A percentile compares a stretch with the other conserved stretches of the same genome.
These are phyloP conservation scores for Suillus weaverae DNA, from an alignment of 768 basidiomycete species.

Conservation along the genomic window DNA sequence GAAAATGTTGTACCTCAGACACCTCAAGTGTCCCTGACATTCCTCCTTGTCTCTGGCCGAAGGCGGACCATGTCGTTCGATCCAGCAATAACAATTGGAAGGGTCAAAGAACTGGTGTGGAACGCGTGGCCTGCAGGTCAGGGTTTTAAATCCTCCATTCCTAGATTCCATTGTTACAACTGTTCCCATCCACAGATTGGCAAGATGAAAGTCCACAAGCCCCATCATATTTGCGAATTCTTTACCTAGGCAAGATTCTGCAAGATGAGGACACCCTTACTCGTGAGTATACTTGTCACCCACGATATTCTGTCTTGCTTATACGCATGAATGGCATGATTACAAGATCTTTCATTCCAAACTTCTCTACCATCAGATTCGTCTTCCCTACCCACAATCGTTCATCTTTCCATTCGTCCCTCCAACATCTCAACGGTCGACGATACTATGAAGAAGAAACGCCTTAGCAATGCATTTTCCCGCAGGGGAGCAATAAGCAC, in stretches of 20 bases:
- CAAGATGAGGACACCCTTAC: slow-evolving; percentile 79
- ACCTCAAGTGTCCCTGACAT: slow-evolving; percentile 66
- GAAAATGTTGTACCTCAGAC: slow-evolving; percentile 47
- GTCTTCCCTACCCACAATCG: slow-evolving; percentile 53
- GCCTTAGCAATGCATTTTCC: slow-evolving; percentile 28
- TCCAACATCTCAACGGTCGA: slow-evolving; percentile 51
- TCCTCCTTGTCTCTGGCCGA: slow-evolving; percentile 69
- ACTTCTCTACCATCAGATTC: slow-evolving; percentile 31
- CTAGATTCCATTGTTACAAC: not conserved
- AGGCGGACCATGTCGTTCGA: slow-evolving; percentile 74
- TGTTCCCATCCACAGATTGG: slow-evolving; percentile 53
- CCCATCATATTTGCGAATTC: slow-evolving; percentile 71
- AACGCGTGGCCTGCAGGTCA: slow-evolving; percentile 76
- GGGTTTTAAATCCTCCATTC: slow-evolving; percentile 13
- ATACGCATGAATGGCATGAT: not conserved
- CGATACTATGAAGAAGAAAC: slow-evolving; percentile 52
- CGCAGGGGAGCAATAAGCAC: slow-evolving; percentile 20
- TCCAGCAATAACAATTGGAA: slow-evolving; percentile 69
- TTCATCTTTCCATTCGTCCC: slow-evolving; percentile 73
- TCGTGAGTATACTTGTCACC: slow-evolving; percentile 43
- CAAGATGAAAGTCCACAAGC: slow-evolving; percentile 76
- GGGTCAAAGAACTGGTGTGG: slow-evolving; percentile 84
- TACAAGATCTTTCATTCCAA: slow-evolving; percentile 33
- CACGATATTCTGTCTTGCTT: not conserved
- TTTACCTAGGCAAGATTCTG: slow-evolving; percentile 78